phyloP scores from a whole-genome alignment of 2,329 filamentous ascomycete genomes.

The Fusarium liriodendri region DNA sequence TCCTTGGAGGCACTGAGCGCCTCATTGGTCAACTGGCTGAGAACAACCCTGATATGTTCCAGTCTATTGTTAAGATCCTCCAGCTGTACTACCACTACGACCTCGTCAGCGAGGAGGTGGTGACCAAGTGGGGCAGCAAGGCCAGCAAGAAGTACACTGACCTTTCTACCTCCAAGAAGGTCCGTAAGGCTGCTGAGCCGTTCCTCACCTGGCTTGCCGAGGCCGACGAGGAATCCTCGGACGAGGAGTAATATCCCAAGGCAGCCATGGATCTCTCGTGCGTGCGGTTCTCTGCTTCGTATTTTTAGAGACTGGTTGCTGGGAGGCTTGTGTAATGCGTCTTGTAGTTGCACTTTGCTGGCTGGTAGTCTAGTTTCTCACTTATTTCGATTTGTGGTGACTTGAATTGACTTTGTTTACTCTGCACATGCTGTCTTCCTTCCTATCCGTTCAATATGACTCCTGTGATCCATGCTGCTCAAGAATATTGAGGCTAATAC shows the following conservation, averaged over 20 bases:
- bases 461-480: not conserved
- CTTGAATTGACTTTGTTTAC: slow-evolving; percentile 17
- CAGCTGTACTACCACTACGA: slow-evolving; percentile 93
- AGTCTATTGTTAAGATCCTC: slow-evolving; percentile 85
- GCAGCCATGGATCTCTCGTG: not conserved
- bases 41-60: slow-evolving; percentile 81
- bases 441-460: not conserved
- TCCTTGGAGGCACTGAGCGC: slow-evolving; percentile 94
- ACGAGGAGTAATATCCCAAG: slow-evolving; percentile 60
- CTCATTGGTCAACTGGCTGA: slow-evolving; percentile 79
- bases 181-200: slow-evolving; percentile 91
- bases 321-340: slow-evolving; percentile 2
- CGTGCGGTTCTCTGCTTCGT: slow-evolving; percentile 5
- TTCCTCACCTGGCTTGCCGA: slow-evolving; percentile 95
- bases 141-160: slow-evolving; percentile 99
- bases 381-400: slow-evolving; percentile 32
- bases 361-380: slow-evolving; percentile 20
- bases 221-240: slow-evolving; percentile 75
- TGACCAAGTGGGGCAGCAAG: slow-evolving; percentile 92
- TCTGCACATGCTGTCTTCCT: not conserved
- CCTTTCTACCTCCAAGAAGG: slow-evolving; percentile 88
- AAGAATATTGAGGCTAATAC: not conserved
- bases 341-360: slow-evolving; percentile 8
- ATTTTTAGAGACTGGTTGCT: slow-evolving; percentile 1
- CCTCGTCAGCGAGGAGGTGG: slow-evolving; percentile 86